Percentiles rank a stretch among this genome's conserved stretches.
phyloP scores from a whole-genome alignment of 2,329 filamentous ascomycete genomes.

The Xylariales sp. region DNA sequence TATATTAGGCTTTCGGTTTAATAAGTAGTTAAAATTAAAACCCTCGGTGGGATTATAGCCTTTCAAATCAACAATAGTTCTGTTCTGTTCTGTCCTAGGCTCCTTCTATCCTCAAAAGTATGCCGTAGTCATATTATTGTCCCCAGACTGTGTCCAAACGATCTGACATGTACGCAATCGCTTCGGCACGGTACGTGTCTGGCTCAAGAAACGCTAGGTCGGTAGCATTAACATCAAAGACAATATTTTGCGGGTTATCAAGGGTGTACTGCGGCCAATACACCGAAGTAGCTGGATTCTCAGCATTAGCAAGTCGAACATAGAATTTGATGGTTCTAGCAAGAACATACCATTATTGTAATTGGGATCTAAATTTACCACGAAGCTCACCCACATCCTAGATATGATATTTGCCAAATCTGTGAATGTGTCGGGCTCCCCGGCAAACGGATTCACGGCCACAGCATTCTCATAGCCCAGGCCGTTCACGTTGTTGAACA shows the following conservation, averaged over 20 bases:
- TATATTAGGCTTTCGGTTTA: too few species aligned
- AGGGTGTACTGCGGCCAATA: background rate
- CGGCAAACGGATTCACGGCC: slow-evolving; percentile 30
- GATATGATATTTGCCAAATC: slow-evolving; percentile 42
- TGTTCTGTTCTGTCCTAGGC: too few species aligned
- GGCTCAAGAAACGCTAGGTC: background rate
- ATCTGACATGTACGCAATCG: background rate
- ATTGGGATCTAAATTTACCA: slow-evolving; percentile 41
- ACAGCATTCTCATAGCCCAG: slow-evolving; percentile 34
- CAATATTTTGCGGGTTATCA: too few species aligned
- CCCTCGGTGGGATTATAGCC: too few species aligned
- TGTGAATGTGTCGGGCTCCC: slow-evolving; percentile 34
- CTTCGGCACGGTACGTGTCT: background rate
- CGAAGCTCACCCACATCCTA: slow-evolving; percentile 47
- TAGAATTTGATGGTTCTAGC: background rate
- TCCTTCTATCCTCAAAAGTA: background rate
- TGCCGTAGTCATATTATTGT: background rate
- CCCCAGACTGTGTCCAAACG: background rate
- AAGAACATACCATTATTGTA: background rate
- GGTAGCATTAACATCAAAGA: too few species aligned
- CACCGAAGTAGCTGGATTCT: too few species aligned
- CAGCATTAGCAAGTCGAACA: background rate
- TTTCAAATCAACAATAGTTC: too few species aligned
- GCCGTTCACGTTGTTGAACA: slow-evolving; percentile 48
- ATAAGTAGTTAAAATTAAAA: too few species aligned